These are phyloP conservation scores for Vaccinium macrocarpon DNA, from an alignment of 148 eudicot species.

Conservation along the genomic window DNA sequence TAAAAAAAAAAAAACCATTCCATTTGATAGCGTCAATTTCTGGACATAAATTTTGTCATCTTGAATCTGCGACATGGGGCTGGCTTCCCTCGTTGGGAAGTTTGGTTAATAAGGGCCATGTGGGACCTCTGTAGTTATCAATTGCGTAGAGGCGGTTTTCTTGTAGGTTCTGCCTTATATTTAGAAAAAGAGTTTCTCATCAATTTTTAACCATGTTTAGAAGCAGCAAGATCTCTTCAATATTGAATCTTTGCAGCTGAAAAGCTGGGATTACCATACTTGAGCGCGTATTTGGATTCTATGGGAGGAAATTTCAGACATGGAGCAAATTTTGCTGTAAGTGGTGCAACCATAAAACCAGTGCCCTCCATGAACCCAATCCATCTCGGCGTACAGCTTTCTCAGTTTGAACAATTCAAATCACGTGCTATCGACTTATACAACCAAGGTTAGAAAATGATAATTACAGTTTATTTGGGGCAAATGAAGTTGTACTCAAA, in stretches of 20 bases:
- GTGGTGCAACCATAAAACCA: slow-evolving; percentile 34
- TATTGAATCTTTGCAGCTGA: slow-evolving; percentile 30
- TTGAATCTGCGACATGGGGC: background rate
- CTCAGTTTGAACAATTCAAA: slow-evolving; percentile 38
- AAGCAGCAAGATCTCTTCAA: background rate
- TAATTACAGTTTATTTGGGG: background rate
- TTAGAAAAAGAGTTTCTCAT: background rate
- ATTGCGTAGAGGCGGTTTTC: too few species aligned
- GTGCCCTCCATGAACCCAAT: slow-evolving; percentile 22
- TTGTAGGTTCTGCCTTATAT: too few species aligned
- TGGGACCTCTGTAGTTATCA: too few species aligned
- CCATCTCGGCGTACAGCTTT: slow-evolving; percentile 34
- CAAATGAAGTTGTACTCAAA: background rate
- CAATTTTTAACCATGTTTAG: background rate
- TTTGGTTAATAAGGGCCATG: too few species aligned
- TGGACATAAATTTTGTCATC: too few species aligned
- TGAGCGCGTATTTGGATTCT: slow-evolving; percentile 41
- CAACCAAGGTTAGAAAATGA: slow-evolving; percentile 22
- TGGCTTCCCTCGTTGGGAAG: too few species aligned
- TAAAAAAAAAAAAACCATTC: too few species aligned
- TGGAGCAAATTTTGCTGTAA: slow-evolving; percentile 43
- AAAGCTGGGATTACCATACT: slow-evolving; percentile 35
- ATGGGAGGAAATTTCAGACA: slow-evolving; percentile 35
- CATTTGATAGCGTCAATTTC: too few species aligned
- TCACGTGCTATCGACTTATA: slow-evolving; percentile 24